Percentiles rank a stretch among this genome's conserved stretches.
These are phyloP conservation scores for Aspergillus olivimuriae DNA, from an alignment of 495 filamentous ascomycete genomes.

Conservation along the genomic window DNA sequence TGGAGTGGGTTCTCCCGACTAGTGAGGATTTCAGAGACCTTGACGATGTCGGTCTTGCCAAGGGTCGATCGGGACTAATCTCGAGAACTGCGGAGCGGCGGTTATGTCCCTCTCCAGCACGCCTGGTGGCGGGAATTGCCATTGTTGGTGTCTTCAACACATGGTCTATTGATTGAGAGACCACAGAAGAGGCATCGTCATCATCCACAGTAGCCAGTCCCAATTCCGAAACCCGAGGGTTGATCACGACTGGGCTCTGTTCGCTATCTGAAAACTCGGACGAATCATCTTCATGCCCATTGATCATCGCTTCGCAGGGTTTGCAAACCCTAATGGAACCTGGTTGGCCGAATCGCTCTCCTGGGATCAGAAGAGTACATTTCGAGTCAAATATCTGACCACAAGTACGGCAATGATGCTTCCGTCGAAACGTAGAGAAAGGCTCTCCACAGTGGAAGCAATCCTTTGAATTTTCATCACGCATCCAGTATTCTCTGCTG, in stretches of 20 bases:
- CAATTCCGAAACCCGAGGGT: constrained; percentile 33
- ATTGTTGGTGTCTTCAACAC: constrained; percentile 54
- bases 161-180: constrained; percentile 43
- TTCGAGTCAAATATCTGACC: constrained; percentile 98
- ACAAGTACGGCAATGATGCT: constrained; percentile 89
- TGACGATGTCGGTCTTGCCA: constrained; percentile 81
- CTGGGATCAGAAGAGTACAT: constrained; percentile 85
- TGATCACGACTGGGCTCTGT: constrained; percentile 40
- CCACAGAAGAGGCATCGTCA: constrained; percentile 39
- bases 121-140: constrained; percentile 83
- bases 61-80: constrained; percentile 66
- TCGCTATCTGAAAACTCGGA: constrained; percentile 83
- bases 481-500: constrained; percentile 98
- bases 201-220: constrained; percentile 29
- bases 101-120: constrained; percentile 73
- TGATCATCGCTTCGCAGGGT: constrained; percentile 87
- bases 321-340: constrained; percentile 88
- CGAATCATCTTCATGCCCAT: constrained; percentile 82
- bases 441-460: constrained; percentile 88
- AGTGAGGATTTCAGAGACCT: constrained; percentile 81
- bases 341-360: constrained; percentile 78
- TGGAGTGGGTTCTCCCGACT: constrained; percentile 55
- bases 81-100: constrained; percentile 84
- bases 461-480: constrained; percentile 95
- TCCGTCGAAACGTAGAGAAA: constrained; percentile 89